Evolutionary conservation across 345 rosid genomes (phyloP), one percentile per base, ranked within the genome.

Genomic region (Citrus medica): DNA sequence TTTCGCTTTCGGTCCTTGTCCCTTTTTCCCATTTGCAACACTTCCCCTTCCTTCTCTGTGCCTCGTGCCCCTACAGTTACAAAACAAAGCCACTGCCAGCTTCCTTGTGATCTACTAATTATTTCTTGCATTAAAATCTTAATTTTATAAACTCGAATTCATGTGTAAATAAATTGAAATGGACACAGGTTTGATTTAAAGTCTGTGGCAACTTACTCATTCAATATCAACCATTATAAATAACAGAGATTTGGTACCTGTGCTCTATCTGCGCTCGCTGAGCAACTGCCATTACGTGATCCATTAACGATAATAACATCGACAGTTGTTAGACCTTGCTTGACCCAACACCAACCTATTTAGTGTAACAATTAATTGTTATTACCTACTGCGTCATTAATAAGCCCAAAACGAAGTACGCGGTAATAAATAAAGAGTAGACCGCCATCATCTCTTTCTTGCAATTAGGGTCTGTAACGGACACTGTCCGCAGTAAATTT

Each of bases 1-100:
- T 14, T 14, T 68, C 69, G 65, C 79, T 82, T 82, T 74, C 81
- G 79, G 75, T 65, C 46, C 83, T 56, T 69, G 76, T 8, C 3
- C 4, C 30, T 59, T 51, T 60, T 21, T 21, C 30, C 27, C 24
- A 53, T 30, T 8, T 46, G 33, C 7, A 12, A 13, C 58, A 14
- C 1, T 48, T 46, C 67, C 27, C 46, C 59, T 6, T 56, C 74
- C 22, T 53, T 53, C 22, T 5, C 22, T 5, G 22, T 53, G 58
- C 22, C 58, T 4, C 6, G 22, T 53, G 21, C 22, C 51, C 56
- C 51, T 46, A 53, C 58, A 4, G 58, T 17, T 6, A 53, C 58
- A 53, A 48, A 51, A 17, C 56, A 5, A 53, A 4, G 58, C 22
- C 58, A 5, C 51, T 13, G 58, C 58, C 58, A 17, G 58, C 21